Evolutionary conservation across 2,329 filamentous ascomycete genomes (phyloP).

Genomic region (Exophiala bonariae): DNA sequence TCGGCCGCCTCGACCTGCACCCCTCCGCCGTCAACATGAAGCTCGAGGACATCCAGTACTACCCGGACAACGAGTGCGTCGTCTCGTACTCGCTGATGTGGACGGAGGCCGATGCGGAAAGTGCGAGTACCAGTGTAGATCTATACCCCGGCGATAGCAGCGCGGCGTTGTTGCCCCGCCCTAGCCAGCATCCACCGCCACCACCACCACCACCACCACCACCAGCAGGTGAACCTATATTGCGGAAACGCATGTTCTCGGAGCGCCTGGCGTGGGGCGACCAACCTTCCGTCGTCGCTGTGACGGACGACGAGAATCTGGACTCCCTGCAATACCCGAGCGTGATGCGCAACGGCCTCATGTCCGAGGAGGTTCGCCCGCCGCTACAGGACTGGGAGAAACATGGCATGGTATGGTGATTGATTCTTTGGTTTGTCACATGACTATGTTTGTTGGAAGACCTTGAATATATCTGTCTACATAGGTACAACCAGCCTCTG

Average conservation of each 20-base stretch:
- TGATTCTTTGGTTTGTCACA: neutral
- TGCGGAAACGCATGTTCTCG: neutral
- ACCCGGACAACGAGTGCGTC: constrained; percentile 1
- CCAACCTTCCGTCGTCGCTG: neutral
- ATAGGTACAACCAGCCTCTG: neutral
- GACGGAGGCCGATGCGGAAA: neutral
- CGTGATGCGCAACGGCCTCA: neutral
- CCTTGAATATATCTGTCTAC: neutral
- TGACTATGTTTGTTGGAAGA: neutral
- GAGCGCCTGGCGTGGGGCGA: neutral
- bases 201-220: too few species aligned
- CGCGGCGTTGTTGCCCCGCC: too few species aligned
- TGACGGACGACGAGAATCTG: neutral
- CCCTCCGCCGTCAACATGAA: neutral
- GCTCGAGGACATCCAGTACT: neutral
- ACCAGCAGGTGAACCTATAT: neutral
- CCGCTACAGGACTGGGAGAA: neutral
- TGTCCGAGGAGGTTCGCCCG: neutral
- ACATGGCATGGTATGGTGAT: neutral
- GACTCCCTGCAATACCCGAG: too few species aligned
- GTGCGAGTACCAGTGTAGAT: neutral
- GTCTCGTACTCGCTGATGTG: neutral
- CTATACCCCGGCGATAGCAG: too few species aligned
- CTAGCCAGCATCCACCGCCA: too few species aligned
- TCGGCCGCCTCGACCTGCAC: neutral